Evolutionary conservation across 805 yeast genomes (phyloP), one percentile per base, ranked within the genome.

Genomic region (Metschnikowia peoriensis): DNA sequence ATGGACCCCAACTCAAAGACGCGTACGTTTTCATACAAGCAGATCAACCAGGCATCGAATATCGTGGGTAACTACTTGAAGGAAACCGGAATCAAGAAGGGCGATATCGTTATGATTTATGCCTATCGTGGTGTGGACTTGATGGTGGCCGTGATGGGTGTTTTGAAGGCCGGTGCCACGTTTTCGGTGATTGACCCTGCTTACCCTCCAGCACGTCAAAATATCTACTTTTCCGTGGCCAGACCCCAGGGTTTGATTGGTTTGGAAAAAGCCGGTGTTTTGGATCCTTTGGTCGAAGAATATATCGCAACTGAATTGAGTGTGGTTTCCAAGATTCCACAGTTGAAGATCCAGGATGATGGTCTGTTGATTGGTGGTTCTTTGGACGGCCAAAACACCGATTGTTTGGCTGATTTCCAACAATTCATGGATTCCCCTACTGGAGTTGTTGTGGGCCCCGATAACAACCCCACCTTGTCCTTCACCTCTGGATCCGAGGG

Each of bases 401-500:
- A 88, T 64, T 69, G 82, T 32, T 74, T 90, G 40, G 68, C 68
- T 0, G 67, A 71, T 1, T 82, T 77, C 56, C 73, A 75, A 48
- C 64, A 71, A 46, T 76, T 69, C 60, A 80, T 77, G 57, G 76
- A 78, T 49, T 69, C 78, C 37, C 81, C 90, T 50, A 87, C 97
- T 1, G 97, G 97, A 39, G 94, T 94, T 9, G 72, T 85, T 41
- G 98, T 94, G 38, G 99, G 99, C 1, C 99, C 99, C 2, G 99
- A 94, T 68, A 86, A 94, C 39, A 93, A 93, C 64, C 99, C 99
- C 46, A 94, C 99, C 7, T 77, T 94, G 49, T 88, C 97, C 0
- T 94, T 94, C 73, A 94, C 99, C 6, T 89, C 97, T 17, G 99
- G 99, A 34, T 89, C 97, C 7, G 99, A 94, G 71, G 99, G 99